phyloP scores from a whole-genome alignment of 306 rosid genomes.

The Comarum palustre region DNA sequence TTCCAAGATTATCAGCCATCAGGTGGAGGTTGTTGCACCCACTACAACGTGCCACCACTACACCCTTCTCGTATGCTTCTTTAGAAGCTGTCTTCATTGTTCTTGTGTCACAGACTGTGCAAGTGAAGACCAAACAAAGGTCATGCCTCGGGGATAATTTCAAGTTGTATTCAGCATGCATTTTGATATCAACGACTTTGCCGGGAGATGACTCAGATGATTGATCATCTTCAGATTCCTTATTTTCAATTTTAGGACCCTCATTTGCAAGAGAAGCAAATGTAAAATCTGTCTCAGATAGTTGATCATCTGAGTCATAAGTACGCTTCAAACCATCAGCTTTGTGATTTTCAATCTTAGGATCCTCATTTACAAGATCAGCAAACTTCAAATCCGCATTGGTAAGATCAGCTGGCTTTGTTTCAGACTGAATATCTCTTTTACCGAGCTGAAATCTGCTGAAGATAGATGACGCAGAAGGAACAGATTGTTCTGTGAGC shows the following conservation, averaged over 20 bases:
- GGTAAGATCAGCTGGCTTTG: constrained; percentile 35
- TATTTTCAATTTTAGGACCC: constrained; percentile 33
- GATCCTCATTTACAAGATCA: constrained; percentile 29
- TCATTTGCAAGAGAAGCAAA: constrained; percentile 10
- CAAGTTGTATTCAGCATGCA: constrained; percentile 49
- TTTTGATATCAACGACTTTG: constrained; percentile 30
- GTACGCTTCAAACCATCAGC: constrained; percentile 18
- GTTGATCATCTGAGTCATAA: constrained; percentile 19
- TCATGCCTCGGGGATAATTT: constrained; percentile 84
- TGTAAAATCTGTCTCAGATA: constrained; percentile 11
- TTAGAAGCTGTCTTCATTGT: constrained; percentile 72
- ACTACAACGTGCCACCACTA: constrained; percentile 76
- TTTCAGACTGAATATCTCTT: constrained; percentile 35
- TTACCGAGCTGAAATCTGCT: constrained; percentile 33
- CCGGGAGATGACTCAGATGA: constrained; percentile 23
- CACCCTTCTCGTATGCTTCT: constrained; percentile 79
- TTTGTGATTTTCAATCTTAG: constrained; percentile 30
- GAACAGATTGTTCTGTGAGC: constrained; percentile 43
- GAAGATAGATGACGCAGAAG: constrained; percentile 35
- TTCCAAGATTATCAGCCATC: constrained; percentile 80
- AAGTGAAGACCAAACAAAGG: constrained; percentile 85
- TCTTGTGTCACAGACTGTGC: constrained; percentile 91
- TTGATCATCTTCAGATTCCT: constrained; percentile 25
- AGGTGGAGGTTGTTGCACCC: constrained; percentile 83
- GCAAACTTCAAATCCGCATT: not conserved